A percentile compares a stretch with the other conserved stretches of the same genome.
Conservation (phyloP, 2,329 filamentous ascomycete species). For the Leptodontidium sp. region DNA sequence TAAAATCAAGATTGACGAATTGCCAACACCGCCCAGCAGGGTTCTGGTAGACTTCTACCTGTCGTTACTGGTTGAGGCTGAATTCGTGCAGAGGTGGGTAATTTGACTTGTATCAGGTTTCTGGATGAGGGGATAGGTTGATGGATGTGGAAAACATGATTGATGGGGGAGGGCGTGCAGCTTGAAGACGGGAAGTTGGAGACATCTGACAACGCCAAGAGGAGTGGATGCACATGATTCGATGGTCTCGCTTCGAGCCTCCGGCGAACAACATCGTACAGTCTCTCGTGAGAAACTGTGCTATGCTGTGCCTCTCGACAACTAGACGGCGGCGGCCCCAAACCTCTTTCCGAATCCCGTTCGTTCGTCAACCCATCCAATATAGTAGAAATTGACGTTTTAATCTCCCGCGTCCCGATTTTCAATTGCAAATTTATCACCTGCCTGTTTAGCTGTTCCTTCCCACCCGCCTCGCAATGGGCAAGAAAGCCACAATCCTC, state of each 20-base stretch:
- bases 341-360: background rate
- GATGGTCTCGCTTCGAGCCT: background rate
- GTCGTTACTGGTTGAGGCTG: constrained; percentile 2
- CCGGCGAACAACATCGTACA: no score
- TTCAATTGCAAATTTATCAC: no score
- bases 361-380: background rate
- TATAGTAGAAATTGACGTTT: no score
- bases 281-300: no score
- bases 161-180: background rate
- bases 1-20: constrained; percentile 23
- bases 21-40: constrained; percentile 10
- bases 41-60: constrained; percentile 8
- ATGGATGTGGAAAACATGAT: constrained; percentile 14
- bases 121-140: no score
- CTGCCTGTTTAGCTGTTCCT: no score
- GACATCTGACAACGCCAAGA: constrained; percentile 15
- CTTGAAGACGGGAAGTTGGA: background rate
- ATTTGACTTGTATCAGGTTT: constrained; percentile 7
- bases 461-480: constrained; percentile 5
- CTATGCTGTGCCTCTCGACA: background rate
- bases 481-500: constrained; percentile 21
- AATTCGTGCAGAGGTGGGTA: constrained; percentile 1
- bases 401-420: no score
- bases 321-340: no score
- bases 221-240: background rate